phyloP scores from a whole-genome alignment of 2,329 filamentous ascomycete genomes.

The Falciphora oryzae region DNA sequence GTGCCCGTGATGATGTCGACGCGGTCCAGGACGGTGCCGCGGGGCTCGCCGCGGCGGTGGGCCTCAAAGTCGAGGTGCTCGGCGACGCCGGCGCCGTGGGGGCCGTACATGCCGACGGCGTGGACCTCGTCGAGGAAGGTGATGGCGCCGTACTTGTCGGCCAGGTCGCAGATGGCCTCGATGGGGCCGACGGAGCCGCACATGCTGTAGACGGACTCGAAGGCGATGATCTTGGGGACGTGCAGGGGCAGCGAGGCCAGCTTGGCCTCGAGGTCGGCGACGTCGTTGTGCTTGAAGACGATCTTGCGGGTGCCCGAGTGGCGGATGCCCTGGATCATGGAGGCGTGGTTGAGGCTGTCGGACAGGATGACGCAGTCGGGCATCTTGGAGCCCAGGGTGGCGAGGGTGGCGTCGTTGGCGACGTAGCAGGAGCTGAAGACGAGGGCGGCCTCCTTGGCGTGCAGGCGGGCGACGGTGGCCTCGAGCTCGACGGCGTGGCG shows the following conservation, averaged over 20 bases:
- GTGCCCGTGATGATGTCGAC: constrained; percentile 98
- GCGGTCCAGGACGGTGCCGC: constrained; percentile 88
- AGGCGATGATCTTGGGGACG: constrained; percentile 95
- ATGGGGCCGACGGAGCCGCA: constrained; percentile 96
- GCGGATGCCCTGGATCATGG: constrained; percentile 98
- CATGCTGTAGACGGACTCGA: constrained; percentile 99
- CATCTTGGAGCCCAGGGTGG: constrained; percentile 93
- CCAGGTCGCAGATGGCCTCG: constrained; percentile 89
- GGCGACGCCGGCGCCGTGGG: constrained; percentile 88
- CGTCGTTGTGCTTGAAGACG: constrained; percentile 97
- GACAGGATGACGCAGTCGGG: constrained; percentile 97
- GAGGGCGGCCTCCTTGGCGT: constrained; percentile 84
- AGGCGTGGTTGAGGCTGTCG: constrained; percentile 94
- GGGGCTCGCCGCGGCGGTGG: constrained; percentile 66
- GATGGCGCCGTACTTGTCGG: constrained; percentile 94
- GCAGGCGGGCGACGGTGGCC: constrained; percentile 74
- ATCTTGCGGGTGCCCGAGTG: constrained; percentile 96
- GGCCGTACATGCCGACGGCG: constrained; percentile 98
- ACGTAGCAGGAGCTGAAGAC: constrained; percentile 99
- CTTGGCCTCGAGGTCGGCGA: constrained; percentile 89
- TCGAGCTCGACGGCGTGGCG: constrained; percentile 86
- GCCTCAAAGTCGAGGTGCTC: constrained; percentile 95
- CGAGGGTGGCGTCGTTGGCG: constrained; percentile 93
- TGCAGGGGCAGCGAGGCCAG: constrained; percentile 79
- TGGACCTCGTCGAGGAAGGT: constrained; percentile 99